phyloP scores from a whole-genome alignment of 495 filamentous ascomycete genomes.

The Trichoderma asperelloides region DNA sequence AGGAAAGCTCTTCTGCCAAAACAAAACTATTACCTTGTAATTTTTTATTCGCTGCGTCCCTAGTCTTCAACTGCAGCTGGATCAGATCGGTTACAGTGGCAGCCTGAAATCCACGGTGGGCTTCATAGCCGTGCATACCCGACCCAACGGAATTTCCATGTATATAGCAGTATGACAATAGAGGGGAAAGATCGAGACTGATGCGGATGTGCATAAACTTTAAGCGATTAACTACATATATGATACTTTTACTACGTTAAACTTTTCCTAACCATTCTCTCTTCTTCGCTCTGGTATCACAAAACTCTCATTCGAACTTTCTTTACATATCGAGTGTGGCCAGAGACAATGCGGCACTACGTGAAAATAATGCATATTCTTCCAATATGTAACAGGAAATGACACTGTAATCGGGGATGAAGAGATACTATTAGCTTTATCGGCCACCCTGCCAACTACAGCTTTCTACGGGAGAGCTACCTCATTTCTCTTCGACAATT shows the following conservation, averaged over 20 bases:
- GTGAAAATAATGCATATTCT: no score
- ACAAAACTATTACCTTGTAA: no score
- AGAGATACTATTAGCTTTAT: slow-evolving; percentile 13
- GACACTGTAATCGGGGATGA: slow-evolving; percentile 8
- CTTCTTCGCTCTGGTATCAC: not conserved
- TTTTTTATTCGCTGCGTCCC: no score
- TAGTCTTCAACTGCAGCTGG: not conserved
- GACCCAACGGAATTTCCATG: not conserved
- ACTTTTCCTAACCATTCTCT: not conserved
- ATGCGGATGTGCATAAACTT: slow-evolving; percentile 6
- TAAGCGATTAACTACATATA: no score
- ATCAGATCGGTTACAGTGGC: not conserved
- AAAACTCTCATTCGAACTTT: not conserved
- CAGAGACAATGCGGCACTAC: not conserved
- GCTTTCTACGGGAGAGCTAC: slow-evolving; percentile 13
- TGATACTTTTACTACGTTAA: no score
- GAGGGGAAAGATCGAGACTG: slow-evolving; percentile 9
- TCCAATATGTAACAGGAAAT: not conserved
- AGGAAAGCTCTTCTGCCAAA: no score
- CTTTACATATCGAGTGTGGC: not conserved
- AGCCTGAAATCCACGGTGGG: not conserved
- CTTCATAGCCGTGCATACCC: not conserved
- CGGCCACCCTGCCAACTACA: slow-evolving; percentile 12
- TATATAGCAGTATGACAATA: not conserved
- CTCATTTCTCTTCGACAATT: slow-evolving; percentile 8